phyloP scores from a whole-genome alignment of 2,329 filamentous ascomycete species.

The Phyllosticta capitalensis region DNA sequence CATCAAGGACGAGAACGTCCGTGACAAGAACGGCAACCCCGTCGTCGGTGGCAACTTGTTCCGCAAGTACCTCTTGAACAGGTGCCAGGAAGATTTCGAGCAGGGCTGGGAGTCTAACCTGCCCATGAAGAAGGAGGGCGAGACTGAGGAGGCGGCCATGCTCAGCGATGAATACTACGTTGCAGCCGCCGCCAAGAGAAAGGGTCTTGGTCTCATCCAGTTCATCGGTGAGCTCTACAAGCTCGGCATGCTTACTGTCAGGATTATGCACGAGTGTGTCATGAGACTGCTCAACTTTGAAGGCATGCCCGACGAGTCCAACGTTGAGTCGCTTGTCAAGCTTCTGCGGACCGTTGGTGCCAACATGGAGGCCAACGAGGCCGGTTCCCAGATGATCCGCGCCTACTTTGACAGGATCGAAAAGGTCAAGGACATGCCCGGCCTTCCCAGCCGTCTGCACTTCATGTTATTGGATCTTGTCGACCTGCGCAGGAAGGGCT shows the following conservation, averaged over 20 bases:
- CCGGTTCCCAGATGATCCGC: constrained; percentile 79
- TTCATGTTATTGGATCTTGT: constrained; percentile 97
- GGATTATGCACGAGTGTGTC: constrained; percentile 99
- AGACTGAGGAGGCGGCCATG: constrained; percentile 70
- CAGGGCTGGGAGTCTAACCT: constrained; percentile 91
- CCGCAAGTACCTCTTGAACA: constrained; percentile 96
- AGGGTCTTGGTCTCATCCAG: constrained; percentile 93
- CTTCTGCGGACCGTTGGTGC: constrained; percentile 83
- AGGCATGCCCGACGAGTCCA: constrained; percentile 84
- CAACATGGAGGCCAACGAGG: constrained; percentile 71
- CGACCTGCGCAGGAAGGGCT: constrained; percentile 68
- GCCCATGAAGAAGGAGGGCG: constrained; percentile 65
- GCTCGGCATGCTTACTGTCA: constrained; percentile 93
- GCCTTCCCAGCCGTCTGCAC: constrained; percentile 71
- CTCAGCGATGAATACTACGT: constrained; percentile 95
- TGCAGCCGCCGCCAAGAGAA: constrained; percentile 87
- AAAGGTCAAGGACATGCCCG: constrained; percentile 65
- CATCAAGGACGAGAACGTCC: constrained; percentile 90
- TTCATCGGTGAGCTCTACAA: constrained; percentile 99
- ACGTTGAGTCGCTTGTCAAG: constrained; percentile 92
- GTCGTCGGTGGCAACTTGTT: constrained; percentile 90
- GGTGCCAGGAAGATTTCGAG: constrained; percentile 98
- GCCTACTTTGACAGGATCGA: constrained; percentile 88
- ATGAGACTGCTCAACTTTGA: constrained; percentile 94
- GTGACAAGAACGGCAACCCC: constrained; percentile 78